Base-by-base conservation (phyloP, 441 rosid genomes). In the Adansonia grandidieri region DNA sequence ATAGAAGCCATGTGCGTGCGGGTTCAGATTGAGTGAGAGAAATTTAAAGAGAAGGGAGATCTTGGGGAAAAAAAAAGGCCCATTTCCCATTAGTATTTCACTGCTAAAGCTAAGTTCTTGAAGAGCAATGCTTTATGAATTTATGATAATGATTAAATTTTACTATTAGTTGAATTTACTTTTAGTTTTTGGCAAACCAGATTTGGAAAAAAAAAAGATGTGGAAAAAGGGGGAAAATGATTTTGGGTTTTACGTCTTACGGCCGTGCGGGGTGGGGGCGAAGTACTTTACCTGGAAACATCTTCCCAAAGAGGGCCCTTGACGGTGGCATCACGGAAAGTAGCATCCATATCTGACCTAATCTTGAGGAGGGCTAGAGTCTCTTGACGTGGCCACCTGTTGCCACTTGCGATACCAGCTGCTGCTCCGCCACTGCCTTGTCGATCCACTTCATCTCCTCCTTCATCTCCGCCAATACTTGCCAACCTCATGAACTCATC, bases 281-380 rank as follows among this genome's bases (percentile, higher is more conserved):
- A 28, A 24, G 2, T 45, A 58, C 40, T 76, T 74, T 73, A 93
- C 98, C 96, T 93, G 79, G 98, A 91, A 45, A 93, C 92, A 67
- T 89, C 91, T 84, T 90, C 98, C 98, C 98, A 93, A 6, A 93
- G 91, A 42, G 98, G 96, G 67, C 91, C 92, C 81, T 93, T 93
- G 67, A 89, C 86, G 79, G 95, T 82, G 81, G 98, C 92, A 77
- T 91, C 96, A 24, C 93, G 93, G 81, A 93, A 93, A 73, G 79
- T 76, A 7, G 91, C 89, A 74, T 93, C 95, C 97, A 93, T 93
- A 9, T 93, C 97, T 50, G 95, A 91, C 92, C 97, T 89, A 86
- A 91, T 91, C 80, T 81, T 87, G 67, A 93, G 86, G 61, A 93
- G 96, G 9, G 92, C 92, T 19, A 89, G 80, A n/a, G 97, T 91